phyloP scores from a whole-genome alignment of 805 yeast genomes.

The Cyberlindnera mississippiensis region DNA sequence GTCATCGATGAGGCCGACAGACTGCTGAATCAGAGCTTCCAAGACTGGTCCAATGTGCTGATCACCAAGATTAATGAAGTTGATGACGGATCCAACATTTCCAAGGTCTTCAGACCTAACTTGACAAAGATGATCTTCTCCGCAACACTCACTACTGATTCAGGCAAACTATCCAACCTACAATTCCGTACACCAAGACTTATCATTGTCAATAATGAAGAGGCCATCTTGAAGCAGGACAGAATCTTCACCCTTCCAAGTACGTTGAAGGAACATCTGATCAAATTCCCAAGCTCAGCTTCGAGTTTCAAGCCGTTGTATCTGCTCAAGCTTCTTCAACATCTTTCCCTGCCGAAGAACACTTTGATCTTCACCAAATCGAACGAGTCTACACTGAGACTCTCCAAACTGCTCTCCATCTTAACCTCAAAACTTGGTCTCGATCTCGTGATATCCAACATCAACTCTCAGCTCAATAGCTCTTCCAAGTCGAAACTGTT shows the following conservation, averaged over 20 bases:
- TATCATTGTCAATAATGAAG: conserved; percentile 62
- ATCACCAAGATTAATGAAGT: conserved; percentile 31
- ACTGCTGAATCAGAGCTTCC: conserved; percentile 81
- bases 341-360: conserved; percentile 32
- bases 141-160: conserved; percentile 92
- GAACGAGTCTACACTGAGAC: conserved; percentile 83
- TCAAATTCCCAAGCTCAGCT: conserved; percentile 35
- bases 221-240: conserved; percentile 40
- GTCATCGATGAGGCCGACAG: conserved; percentile 83
- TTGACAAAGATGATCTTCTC: conserved; percentile 74
- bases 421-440: conserved; percentile 30
- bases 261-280: conserved; percentile 42
- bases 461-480: conserved; percentile 57
- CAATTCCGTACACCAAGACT: conserved; percentile 69
- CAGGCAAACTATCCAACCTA: conserved; percentile 75
- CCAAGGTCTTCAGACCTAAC: conserved; percentile 25
- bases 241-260: conserved; percentile 56
- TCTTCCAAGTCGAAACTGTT: conserved; percentile 53
- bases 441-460: conserved; percentile 35
- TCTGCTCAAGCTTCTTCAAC: conserved; percentile 50
- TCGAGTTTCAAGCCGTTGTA: conserved; percentile 68
- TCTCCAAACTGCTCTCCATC: conserved; percentile 55
- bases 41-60: conserved; percentile 77
- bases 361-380: conserved; percentile 67
- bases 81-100: conserved; percentile 29